Conservation (phyloP, 768 basidiomycete species). For the Auricularia sp. region DNA sequence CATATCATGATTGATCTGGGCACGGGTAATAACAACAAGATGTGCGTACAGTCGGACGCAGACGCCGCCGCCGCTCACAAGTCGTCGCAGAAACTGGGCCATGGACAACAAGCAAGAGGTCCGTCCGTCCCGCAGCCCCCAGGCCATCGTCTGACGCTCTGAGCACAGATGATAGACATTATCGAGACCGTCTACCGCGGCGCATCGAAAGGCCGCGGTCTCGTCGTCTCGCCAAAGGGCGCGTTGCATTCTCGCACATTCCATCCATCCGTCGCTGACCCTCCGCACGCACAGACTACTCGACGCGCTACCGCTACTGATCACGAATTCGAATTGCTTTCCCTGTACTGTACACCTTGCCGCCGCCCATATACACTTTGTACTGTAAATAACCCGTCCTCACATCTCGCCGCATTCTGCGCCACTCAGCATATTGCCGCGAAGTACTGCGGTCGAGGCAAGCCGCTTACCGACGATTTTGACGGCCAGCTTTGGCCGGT, state of each 20-base stretch:
- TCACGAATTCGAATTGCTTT: neutral
- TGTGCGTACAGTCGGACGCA: slow-evolving; percentile 43
- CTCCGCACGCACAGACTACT: slow-evolving; percentile 47
- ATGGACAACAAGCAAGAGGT: slow-evolving; percentile 99
- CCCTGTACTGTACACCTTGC: neutral
- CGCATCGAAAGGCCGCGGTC: slow-evolving; percentile 93
- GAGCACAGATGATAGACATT: slow-evolving; percentile 79
- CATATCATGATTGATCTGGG: slow-evolving; percentile 99
- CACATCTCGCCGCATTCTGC: slow-evolving; percentile 22
- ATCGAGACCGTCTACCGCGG: slow-evolving; percentile 98
- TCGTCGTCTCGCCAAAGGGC: slow-evolving; percentile 96
- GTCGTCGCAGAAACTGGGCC: slow-evolving; percentile 69
- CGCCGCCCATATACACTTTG: neutral
- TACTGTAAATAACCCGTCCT: neutral
- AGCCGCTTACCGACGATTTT: slow-evolving; percentile 69
- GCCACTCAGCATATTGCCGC: neutral
- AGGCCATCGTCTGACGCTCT: neutral
- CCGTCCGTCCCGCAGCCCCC: slow-evolving; percentile 10
- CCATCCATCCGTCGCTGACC: slow-evolving; percentile 3
- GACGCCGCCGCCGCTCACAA: neutral
- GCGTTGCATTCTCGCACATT: slow-evolving; percentile 18
- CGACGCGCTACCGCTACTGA: slow-evolving; percentile 71
- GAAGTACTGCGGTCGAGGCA: neutral
- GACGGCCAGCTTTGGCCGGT: slow-evolving; percentile 77
- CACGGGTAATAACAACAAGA: slow-evolving; percentile 99